These are phyloP conservation scores for Oldenlandia corymbosa DNA, from an alignment of 257 asterid genomes.

Conservation along the genomic window DNA sequence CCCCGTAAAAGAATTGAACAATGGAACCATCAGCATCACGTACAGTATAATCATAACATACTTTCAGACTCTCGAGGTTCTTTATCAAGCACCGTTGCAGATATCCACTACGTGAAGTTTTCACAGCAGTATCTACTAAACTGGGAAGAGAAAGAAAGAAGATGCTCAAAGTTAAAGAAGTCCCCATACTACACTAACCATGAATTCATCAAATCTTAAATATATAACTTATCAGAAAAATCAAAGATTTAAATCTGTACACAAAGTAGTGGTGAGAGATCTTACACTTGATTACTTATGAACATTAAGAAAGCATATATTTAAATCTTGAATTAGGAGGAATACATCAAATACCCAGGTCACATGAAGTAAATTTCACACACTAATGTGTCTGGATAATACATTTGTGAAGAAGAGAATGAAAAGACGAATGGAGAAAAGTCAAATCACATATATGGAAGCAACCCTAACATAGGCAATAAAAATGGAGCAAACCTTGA, in stretches of 20 bases:
- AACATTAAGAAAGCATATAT: background rate
- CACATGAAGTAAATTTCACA: background rate
- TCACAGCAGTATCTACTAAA: constrained; percentile 96
- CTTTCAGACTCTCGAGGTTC: constrained; percentile 89
- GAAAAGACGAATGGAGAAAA: background rate
- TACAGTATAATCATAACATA: constrained; percentile 83
- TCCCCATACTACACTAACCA: background rate
- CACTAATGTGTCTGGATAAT: background rate
- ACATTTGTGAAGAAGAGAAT: background rate
- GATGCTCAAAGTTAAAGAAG: constrained; percentile 17
- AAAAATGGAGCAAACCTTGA: background rate
- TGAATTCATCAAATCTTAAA: background rate
- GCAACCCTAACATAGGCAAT: background rate
- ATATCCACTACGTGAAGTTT: constrained; percentile 99
- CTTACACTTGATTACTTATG: background rate
- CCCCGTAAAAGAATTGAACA: constrained; percentile 85
- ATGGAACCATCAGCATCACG: constrained; percentile 98
- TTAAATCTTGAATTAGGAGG: background rate
- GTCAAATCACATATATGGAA: background rate
- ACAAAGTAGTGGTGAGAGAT: background rate
- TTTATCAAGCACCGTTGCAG: constrained; percentile 83
- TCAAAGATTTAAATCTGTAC: constrained; percentile 1
- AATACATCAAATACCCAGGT: background rate
- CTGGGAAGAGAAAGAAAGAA: constrained; percentile 31
- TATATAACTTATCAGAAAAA: background rate